These are phyloP conservation scores for Nicotiana sylvestris DNA, from an alignment of 257 asterid species.

Conservation along the genomic window DNA sequence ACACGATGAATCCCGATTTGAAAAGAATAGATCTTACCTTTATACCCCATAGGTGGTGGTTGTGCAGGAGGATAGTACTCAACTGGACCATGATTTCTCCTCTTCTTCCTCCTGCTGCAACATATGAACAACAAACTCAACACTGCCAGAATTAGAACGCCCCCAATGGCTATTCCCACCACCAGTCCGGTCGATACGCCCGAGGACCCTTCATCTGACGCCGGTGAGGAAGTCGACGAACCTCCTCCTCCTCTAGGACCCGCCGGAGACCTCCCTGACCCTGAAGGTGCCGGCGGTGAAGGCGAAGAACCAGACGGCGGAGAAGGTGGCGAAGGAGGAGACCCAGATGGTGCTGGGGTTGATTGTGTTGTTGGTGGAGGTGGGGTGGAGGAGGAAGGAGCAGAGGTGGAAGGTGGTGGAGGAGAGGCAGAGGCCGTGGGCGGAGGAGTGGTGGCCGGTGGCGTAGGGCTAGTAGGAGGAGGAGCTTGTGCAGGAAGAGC, in stretches of 20 bases:
- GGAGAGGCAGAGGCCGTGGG: constrained; percentile 33
- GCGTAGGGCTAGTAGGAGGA: constrained; percentile 38
- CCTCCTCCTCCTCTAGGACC: constrained; percentile 13
- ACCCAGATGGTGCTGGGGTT: constrained; percentile 11
- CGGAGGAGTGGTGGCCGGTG: constrained; percentile 30
- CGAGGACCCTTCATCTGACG: constrained; percentile 20
- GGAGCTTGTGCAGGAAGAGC: constrained; percentile 22
- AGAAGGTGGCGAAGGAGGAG: constrained; percentile 24
- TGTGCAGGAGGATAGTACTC: constrained; percentile 51
- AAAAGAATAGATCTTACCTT: constrained; percentile 35
- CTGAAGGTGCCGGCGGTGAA: constrained; percentile 27
- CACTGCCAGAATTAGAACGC: constrained; percentile 43
- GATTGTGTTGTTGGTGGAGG: constrained; percentile 22
- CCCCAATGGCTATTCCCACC: constrained; percentile 64
- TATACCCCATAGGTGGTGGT: constrained; percentile 36
- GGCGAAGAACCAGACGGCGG: constrained; percentile 30
- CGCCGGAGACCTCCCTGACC: background rate
- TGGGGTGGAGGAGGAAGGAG: constrained; percentile 23
- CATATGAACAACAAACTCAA: constrained; percentile 42
- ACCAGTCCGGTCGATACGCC: constrained; percentile 45
- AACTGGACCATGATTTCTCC: constrained; percentile 37
- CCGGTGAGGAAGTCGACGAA: constrained; percentile 23
- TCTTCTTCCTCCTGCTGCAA: constrained; percentile 59
- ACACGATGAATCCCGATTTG: background rate
- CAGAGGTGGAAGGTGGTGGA: constrained; percentile 32